Evolutionary conservation across 1,284 basidiomycete species (phyloP).

Genomic region (Ustilago sp.): DNA sequence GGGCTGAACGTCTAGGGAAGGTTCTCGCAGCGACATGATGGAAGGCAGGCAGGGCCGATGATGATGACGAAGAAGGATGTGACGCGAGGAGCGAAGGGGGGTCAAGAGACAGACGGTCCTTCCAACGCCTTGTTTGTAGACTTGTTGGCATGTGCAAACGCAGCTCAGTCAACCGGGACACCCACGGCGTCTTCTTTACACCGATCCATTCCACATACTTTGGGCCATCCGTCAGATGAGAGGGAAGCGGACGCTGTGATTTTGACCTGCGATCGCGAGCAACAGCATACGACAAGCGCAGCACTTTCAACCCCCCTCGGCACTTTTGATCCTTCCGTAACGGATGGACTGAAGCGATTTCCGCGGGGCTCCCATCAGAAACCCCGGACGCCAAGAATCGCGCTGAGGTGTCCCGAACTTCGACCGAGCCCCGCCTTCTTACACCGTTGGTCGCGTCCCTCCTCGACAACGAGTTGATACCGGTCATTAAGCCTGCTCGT

Average conservation of each 20-base stretch:
- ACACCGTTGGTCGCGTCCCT: neutral
- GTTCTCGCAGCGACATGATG: constrained; percentile 23
- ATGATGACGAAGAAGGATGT: neutral
- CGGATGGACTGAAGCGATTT: neutral
- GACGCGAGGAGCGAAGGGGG: neutral
- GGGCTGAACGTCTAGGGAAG: constrained; percentile 1
- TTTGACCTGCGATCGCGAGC: constrained; percentile 1
- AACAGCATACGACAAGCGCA: neutral
- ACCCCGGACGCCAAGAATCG: neutral
- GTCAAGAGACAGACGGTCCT: neutral
- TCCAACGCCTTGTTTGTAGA: neutral
- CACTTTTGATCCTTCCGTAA: neutral
- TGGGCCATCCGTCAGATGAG: neutral
- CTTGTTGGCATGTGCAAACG: neutral
- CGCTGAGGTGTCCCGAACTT: neutral
- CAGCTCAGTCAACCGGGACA: neutral
- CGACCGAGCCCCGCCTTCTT: neutral
- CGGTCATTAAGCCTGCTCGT: neutral
- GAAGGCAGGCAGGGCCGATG: neutral
- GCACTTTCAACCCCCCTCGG: constrained; percentile 1
- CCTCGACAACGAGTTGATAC: neutral
- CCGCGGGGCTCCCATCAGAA: neutral
- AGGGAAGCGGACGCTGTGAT: neutral
- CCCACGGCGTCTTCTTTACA: neutral
- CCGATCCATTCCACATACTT: neutral